Base-by-base conservation (phyloP, 164 flowering plant genomes). In the Brasenia schreberi region DNA sequence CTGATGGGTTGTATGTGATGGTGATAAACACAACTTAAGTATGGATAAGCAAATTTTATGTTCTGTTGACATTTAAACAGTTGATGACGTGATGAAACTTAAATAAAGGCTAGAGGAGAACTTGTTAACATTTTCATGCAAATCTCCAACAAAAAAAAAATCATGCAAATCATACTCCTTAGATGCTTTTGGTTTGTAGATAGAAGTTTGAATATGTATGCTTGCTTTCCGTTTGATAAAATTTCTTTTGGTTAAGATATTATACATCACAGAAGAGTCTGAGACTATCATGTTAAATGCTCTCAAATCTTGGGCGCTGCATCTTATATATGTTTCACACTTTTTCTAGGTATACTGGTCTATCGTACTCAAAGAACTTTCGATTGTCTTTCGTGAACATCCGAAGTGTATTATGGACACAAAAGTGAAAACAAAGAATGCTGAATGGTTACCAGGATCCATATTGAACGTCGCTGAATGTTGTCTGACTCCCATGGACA, bases 371-470 rank as follows among this genome's bases (percentile, higher is more conserved):
- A 78, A 83, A 65, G 90, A 88, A 79, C 83, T 94, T 16, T 73
- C 96, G 19, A 59, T 94, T 68, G 59, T 61, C 16, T 94, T 91
- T 67, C 85, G n/a, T 9, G 63, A 80, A 70, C 65, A 73, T 11
- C 97, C 99, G 2, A 84, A 66, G 68, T 82, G 89, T 71, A 78
- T 88, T 68, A 63, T 89, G 6, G 96, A 89, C 68, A 79, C 79
- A 23, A 69, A 81, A 33, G 87, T 84, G 74, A 78, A 79, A 72
- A 81, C 89, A 10, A 89, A 84, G 73, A 87, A 27, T 61, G 84
- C 89, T 23, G 97, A 76, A 6, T 94, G 99, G 97, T 74, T 94
- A 77, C 96, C 96, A 4, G 96, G 83, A 66, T 71, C 96, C 4
- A 73, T 83, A 70, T 61, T 89, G 59, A 94, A 92, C 71, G 84